These are phyloP conservation scores for Hypoxylon lienhwacheense DNA, from an alignment of 495 filamentous ascomycete species.

Conservation along the genomic window DNA sequence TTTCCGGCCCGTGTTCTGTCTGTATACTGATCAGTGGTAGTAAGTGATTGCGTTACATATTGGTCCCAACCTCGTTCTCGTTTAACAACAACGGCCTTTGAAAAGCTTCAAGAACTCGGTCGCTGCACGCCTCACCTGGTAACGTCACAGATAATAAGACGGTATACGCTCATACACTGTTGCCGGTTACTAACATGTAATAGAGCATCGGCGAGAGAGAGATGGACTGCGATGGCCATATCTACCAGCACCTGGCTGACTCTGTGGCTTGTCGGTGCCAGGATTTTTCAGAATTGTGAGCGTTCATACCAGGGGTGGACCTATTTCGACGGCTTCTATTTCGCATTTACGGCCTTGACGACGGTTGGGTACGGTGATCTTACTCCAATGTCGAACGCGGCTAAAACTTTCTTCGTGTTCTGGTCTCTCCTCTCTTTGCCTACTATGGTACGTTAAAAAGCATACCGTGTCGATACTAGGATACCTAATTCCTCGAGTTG, in stretches of 20 bases:
- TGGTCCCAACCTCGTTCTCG: background rate
- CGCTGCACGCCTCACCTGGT: background rate
- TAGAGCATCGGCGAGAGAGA: conserved; percentile 58
- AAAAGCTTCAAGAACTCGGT: background rate
- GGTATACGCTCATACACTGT: background rate
- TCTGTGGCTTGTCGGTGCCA: conserved; percentile 78
- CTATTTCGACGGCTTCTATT: conserved; percentile 83
- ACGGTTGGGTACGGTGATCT: conserved; percentile 89
- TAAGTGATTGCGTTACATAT: conserved; percentile 17
- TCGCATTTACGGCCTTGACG: conserved; percentile 73
- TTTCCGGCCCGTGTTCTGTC: background rate
- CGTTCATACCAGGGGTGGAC: conserved; percentile 59
- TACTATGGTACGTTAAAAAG: no score
- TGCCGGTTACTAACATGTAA: conserved; percentile 6
- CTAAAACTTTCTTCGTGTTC: conserved; percentile 82
- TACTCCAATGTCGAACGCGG: conserved; percentile 67
- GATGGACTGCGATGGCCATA: conserved; percentile 67
- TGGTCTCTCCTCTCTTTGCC: conserved; percentile 87
- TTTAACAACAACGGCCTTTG: background rate
- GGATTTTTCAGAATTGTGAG: conserved; percentile 62
- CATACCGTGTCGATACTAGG: no score
- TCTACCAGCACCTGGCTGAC: conserved; percentile 67
- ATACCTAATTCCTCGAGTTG: no score
- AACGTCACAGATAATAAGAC: no score
- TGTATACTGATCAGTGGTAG: conserved; percentile 19